Conservation (phyloP, 23 red algal species). For the Gracilaria gracilis region DNA sequence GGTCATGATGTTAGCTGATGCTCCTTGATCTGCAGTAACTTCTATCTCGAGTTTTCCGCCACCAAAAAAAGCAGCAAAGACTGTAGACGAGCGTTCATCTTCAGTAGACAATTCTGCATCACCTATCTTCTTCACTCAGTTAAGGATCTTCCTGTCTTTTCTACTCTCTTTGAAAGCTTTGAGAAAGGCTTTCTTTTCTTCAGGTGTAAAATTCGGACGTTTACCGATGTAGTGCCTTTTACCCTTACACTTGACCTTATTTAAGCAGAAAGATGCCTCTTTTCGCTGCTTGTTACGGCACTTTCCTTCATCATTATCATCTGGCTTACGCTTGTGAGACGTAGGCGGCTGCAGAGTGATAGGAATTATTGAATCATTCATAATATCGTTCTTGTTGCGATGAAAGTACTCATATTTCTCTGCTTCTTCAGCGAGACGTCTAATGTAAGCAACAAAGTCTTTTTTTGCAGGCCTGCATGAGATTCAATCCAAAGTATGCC, state of each 20-base stretch:
- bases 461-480: conserved; percentile 3
- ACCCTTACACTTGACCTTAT: not conserved
- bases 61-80: conserved; percentile 16
- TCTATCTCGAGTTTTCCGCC: conserved; percentile 1
- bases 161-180: not conserved
- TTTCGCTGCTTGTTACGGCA: not conserved
- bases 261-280: not conserved
- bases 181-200: not conserved
- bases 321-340: no score
- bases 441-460: not conserved
- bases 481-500: not conserved
- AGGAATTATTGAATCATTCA: not conserved
- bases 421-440: not conserved
- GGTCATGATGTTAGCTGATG: conserved; percentile 31
- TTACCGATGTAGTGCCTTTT: not conserved
- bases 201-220: not conserved
- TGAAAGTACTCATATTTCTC: not conserved
- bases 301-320: not conserved
- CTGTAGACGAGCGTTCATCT: not conserved
- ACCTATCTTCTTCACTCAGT: not conserved
- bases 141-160: not conserved
- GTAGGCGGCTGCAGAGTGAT: not conserved
- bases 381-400: not conserved
- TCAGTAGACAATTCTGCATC: not conserved
- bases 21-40: conserved; percentile 13